phyloP scores from a whole-genome alignment of 257 asterid species.

The Prunella vulgaris region DNA sequence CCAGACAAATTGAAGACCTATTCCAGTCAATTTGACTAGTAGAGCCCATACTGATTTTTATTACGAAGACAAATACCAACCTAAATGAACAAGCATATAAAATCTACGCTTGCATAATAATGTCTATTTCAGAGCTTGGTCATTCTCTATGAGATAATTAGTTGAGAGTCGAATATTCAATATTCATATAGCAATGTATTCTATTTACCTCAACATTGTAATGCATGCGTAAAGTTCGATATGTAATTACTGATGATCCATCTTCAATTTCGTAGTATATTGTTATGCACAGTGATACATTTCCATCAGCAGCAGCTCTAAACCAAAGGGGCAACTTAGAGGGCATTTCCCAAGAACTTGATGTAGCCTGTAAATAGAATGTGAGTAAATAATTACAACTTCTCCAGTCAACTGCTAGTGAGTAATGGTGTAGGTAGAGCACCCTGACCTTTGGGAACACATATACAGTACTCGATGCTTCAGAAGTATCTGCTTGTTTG shows the following conservation, averaged over 20 bases:
- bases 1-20: neutral
- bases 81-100: neutral
- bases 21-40: conserved; percentile 5
- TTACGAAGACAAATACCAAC: conserved; percentile 11
- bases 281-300: conserved; percentile 52
- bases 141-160: conserved; percentile 1
- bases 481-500: conserved; percentile 29
- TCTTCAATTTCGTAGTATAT: conserved; percentile 85
- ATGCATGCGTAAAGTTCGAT: conserved; percentile 85
- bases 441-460: conserved; percentile 65
- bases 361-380: conserved; percentile 42
- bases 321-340: conserved; percentile 89
- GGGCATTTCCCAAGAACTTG: conserved; percentile 52
- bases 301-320: conserved; percentile 92
- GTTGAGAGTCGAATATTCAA: neutral
- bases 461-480: conserved; percentile 35
- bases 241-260: conserved; percentile 52
- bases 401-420: conserved; percentile 17
- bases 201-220: conserved; percentile 63
- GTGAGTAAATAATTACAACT: conserved; percentile 12
- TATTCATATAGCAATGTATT: conserved; percentile 12
- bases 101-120: neutral
- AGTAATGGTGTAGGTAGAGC: conserved; percentile 14
- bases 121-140: neutral
- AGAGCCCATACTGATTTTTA: neutral